Conservation (phyloP, 2,329 filamentous ascomycete genomes). For the Apiospora kogelbergensis region DNA sequence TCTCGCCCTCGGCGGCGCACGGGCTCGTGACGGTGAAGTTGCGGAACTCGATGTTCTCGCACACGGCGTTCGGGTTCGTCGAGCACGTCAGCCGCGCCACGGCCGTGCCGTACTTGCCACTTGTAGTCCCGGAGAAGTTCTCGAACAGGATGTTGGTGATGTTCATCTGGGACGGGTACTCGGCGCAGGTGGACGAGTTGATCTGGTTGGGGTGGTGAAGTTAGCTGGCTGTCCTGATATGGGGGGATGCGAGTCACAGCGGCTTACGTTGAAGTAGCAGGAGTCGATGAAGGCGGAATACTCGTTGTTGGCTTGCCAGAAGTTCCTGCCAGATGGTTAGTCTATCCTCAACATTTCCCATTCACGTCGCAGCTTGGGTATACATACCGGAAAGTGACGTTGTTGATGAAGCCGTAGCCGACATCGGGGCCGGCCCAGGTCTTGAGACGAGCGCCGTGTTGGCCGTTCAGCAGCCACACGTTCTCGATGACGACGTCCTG, state of each 20-base stretch:
- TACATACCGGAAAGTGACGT: conserved; percentile 51
- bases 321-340: conserved; percentile 41
- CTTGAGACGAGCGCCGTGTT: conserved; percentile 60
- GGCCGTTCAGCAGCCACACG: conserved; percentile 50
- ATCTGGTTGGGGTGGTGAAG: conserved; percentile 27
- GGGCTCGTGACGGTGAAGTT: conserved; percentile 56
- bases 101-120: conserved; percentile 53
- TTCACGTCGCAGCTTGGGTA: too few species aligned
- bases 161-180: conserved; percentile 56
- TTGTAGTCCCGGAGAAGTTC: conserved; percentile 57
- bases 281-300: conserved; percentile 58
- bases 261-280: conserved; percentile 60
- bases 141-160: conserved; percentile 59
- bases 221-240: not conserved
- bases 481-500: conserved; percentile 60
- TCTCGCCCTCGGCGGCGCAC: conserved; percentile 31
- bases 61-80: conserved; percentile 51
- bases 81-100: conserved; percentile 57
- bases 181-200: conserved; percentile 46
- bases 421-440: conserved; percentile 58
- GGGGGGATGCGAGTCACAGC: too few species aligned
- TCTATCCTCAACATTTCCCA: too few species aligned
- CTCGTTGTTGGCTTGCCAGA: conserved; percentile 59
- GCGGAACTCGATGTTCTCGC: conserved; percentile 53
- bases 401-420: conserved; percentile 61